Conservation (phyloP, 1,284 basidiomycete genomes). For the Naganishia sp. region DNA sequence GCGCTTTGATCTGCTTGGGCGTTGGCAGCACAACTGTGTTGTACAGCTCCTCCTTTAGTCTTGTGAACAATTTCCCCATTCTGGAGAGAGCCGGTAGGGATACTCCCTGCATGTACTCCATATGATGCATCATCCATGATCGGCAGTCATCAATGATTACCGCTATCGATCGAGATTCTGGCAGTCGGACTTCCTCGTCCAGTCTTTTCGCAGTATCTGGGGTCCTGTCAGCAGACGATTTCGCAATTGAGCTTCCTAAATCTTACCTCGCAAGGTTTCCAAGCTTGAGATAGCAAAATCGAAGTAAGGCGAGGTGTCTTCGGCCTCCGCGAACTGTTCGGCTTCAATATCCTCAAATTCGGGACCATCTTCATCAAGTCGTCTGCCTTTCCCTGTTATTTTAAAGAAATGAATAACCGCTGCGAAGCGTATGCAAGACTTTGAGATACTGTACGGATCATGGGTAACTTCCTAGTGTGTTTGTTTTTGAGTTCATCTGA, state of each 20-base stretch:
- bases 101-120: not conserved
- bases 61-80: conserved; percentile 3
- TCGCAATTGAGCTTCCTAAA: not conserved
- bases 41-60: not conserved
- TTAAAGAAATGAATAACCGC: too few species aligned
- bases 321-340: not conserved
- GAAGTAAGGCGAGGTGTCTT: conserved; percentile 2
- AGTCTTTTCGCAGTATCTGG: conserved; percentile 2
- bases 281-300: conserved; percentile 1
- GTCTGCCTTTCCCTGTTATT: too few species aligned
- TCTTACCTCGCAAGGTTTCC: conserved; percentile 2
- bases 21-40: not conserved
- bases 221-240: not conserved
- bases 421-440: too few species aligned
- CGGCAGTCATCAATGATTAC: not conserved
- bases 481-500: not conserved
- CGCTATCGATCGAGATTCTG: not conserved
- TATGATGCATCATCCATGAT: not conserved
- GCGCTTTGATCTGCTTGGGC: not conserved
- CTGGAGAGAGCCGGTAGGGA: conserved; percentile 4
- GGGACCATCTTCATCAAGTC: too few species aligned
- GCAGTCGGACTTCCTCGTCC: not conserved
- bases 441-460: too few species aligned
- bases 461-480: too few species aligned
- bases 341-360: not conserved